Evolutionary conservation across 108 stramenopile species (phyloP), one percentile per base, ranked within the genome.

Genomic region (Fistulifera solaris): DNA sequence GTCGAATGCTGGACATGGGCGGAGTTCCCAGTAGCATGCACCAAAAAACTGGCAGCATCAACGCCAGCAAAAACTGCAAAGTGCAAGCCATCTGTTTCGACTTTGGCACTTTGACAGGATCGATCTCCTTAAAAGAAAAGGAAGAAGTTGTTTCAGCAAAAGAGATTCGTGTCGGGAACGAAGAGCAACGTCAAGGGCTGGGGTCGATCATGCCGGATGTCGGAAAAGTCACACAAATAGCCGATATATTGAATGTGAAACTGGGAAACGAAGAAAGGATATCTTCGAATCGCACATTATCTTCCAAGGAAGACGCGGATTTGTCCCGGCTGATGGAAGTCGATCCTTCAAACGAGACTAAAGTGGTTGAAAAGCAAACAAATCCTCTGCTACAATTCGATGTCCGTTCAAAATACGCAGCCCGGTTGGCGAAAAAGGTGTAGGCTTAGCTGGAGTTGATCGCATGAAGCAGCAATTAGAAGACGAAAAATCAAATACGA

Each of bases 1-100:
- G 71, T 18, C 59, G 76, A 11, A 85, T 89, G 83, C 63, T 89
- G 15, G 87, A 89, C 42, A 76, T 89, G 77, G 87, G 87, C 14
- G 87, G 87, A 6, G 57, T 62, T 6, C 66, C 79, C 13, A 47
- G 62, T 28, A 68, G 79, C 10, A 44, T 26, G 1, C 58, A 43
- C 40, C 63, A 70, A 21, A 71, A 63, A 38, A 59, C 61, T 15
- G 19, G 26, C 8, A 70, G 74, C n/a, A 40, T 58, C 47, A 76
- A 87, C 58, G 70, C 68, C 12, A 69, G 75, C 27, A 87, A 91
- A 53, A 91, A 91, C 54, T 75, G 75, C 58, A 83, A 83, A 48
- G 39, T 91, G 11, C 75, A 75, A 60, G 85, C 83, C 16, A 77
- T 91, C 7, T 80, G 78, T 28, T 78, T 91, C 62, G 89, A 91